Evolutionary conservation across 1,284 basidiomycete species (phyloP).

Genomic region (Peniophora sp.): DNA sequence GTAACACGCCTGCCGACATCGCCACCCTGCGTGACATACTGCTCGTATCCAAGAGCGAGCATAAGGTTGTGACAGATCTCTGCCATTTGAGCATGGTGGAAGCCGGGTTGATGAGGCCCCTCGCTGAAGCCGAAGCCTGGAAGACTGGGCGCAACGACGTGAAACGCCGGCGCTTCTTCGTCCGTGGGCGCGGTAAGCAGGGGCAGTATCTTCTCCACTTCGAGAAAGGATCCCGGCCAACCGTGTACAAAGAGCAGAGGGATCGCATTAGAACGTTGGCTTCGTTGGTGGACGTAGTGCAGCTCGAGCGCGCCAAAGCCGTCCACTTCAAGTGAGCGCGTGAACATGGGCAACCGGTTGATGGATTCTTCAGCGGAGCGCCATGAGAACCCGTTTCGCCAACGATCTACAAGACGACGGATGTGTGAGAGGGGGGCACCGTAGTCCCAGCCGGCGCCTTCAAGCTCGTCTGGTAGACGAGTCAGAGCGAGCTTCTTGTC

Average conservation of each 20-base stretch:
- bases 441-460: constrained; percentile 28
- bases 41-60: constrained; percentile 36
- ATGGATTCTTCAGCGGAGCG: constrained; percentile 28
- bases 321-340: constrained; percentile 28
- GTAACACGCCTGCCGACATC: constrained; percentile 34
- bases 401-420: constrained; percentile 26
- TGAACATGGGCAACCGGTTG: constrained; percentile 38
- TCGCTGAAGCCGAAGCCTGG: constrained; percentile 52
- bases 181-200: constrained; percentile 30
- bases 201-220: constrained; percentile 46
- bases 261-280: constrained; percentile 24
- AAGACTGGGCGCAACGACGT: constrained; percentile 47
- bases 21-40: constrained; percentile 40
- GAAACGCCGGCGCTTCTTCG: constrained; percentile 43
- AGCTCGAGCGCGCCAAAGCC: constrained; percentile 28
- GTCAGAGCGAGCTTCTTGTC: constrained; percentile 24
- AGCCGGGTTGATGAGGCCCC: constrained; percentile 29
- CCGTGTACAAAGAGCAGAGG: constrained; percentile 41
- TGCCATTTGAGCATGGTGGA: constrained; percentile 19
- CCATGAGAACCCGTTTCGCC: constrained; percentile 38
- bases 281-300: constrained; percentile 25
- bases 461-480: constrained; percentile 35
- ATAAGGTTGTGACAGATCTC: constrained; percentile 36
- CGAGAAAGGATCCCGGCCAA: constrained; percentile 54
- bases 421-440: constrained; percentile 33